Percentiles rank a stretch among this genome's conserved stretches.
phyloP scores from a whole-genome alignment of 768 basidiomycete species.

The Lactarius hengduanensis region DNA sequence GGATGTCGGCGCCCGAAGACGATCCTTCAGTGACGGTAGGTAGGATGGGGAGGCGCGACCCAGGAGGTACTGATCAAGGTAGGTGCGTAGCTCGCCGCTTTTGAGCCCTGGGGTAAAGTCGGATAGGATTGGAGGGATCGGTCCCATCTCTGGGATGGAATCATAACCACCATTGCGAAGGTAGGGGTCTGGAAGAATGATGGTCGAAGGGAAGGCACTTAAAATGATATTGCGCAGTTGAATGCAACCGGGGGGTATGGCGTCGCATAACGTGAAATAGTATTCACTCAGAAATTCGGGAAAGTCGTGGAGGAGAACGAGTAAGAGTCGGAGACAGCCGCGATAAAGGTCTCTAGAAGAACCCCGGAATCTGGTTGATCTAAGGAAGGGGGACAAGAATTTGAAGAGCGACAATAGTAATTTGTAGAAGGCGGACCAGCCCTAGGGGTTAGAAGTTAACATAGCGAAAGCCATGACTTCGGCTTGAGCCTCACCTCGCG shows the following conservation, averaged over 20 bases:
- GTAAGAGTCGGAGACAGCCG: conserved; percentile 83
- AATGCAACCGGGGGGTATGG: conserved; percentile 88
- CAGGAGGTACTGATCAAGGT: conserved; percentile 84
- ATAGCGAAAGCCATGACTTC: conserved; percentile 1
- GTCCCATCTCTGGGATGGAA: conserved; percentile 83
- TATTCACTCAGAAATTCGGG: conserved; percentile 97
- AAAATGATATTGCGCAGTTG: conserved; percentile 97
- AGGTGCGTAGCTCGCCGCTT: conserved; percentile 70
- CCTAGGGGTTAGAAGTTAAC: conserved; percentile 42
- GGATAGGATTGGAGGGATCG: conserved; percentile 85
- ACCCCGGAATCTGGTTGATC: conserved; percentile 72
- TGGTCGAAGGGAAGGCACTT: conserved; percentile 85
- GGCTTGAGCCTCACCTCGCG: conserved; percentile 59
- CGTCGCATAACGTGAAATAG: conserved; percentile 94
- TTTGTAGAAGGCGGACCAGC: conserved; percentile 96
- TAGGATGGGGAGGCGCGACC: conserved; percentile 70
- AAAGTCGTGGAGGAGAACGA: conserved; percentile 97
- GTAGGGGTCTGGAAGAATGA: conserved; percentile 84
- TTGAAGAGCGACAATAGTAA: conserved; percentile 91
- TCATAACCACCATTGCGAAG: conserved; percentile 73
- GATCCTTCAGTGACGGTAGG: conserved; percentile 76
- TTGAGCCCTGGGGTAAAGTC: conserved; percentile 87
- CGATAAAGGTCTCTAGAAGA: conserved; percentile 87
- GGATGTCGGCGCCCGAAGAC: conserved; percentile 53
- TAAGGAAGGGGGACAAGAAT: conserved; percentile 90